phyloP scores from a whole-genome alignment of 148 eudicot species.

The Polygonum maritimum region DNA sequence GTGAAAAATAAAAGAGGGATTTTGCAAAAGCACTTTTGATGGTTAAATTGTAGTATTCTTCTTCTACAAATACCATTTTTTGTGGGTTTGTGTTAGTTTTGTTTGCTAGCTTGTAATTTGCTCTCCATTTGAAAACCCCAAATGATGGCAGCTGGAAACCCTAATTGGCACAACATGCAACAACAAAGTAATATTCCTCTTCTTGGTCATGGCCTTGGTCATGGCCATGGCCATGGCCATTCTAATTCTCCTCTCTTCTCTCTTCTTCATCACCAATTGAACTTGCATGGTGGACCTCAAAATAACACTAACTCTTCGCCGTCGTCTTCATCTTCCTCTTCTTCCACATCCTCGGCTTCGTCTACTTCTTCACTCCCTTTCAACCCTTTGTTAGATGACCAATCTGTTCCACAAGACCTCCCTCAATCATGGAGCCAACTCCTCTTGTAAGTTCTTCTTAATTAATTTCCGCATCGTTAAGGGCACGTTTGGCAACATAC shows the following conservation, averaged over 20 bases:
- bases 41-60: not conserved
- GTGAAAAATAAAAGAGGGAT: not conserved
- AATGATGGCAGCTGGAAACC: slow-evolving; percentile 9
- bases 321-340: not conserved
- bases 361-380: slow-evolving; percentile 4
- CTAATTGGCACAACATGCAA: slow-evolving; percentile 8
- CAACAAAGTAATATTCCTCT: not conserved
- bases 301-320: not conserved
- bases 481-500: too few species aligned
- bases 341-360: not conserved
- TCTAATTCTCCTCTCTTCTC: slow-evolving; percentile 10
- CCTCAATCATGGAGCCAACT: slow-evolving; percentile 15
- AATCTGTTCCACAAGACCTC: slow-evolving; percentile 3
- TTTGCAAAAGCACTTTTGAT: not conserved
- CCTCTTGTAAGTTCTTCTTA: slow-evolving; percentile 1
- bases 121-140: slow-evolving; percentile 2
- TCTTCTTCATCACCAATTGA: slow-evolving; percentile 2
- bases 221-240: not conserved
- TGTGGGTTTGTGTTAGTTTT: not conserved
- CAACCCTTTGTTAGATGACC: slow-evolving; percentile 5
- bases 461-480: not conserved
- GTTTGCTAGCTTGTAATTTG: not conserved
- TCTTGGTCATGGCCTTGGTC: not conserved
- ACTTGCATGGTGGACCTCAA: slow-evolving; percentile 3
- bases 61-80: slow-evolving; percentile 1